A percentile compares a stretch with the other conserved stretches of the same genome.
Evolutionary conservation across 345 rosid species (phyloP).

Genomic region (Arabidopsis arenosa): DNA sequence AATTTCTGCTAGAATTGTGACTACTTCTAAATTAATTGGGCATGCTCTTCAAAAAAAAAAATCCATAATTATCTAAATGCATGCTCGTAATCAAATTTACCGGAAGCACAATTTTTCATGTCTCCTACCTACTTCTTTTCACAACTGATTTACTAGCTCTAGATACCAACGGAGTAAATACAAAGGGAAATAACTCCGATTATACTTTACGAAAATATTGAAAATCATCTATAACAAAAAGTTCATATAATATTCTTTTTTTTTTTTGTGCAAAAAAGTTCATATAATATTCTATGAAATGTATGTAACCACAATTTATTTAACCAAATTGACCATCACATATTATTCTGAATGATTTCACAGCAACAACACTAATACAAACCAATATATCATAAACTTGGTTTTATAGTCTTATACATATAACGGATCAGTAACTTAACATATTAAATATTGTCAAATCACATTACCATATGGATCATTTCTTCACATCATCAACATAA

Average conservation of each 20-base stretch:
- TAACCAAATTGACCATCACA: neutral
- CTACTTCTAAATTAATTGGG: neutral
- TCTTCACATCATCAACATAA: neutral
- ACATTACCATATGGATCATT: slow-evolving; percentile 1
- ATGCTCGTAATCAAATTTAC: neutral
- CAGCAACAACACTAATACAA: slow-evolving; percentile 3
- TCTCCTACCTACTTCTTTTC: neutral
- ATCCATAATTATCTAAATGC: neutral
- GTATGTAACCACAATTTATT: neutral
- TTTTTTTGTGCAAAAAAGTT: too few relatives aligned
- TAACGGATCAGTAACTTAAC: neutral
- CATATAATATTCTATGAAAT: neutral
- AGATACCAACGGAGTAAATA: neutral
- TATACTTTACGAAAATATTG: neutral
- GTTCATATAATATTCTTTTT: neutral
- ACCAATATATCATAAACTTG: neutral
- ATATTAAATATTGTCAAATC: neutral
- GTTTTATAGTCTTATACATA: neutral
- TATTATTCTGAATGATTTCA: neutral
- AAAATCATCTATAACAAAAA: neutral
- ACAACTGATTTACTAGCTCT: neutral
- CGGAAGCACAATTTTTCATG: neutral
- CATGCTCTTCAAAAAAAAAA: neutral
- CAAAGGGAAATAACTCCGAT: neutral
- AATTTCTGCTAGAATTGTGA: slow-evolving; percentile 1